A percentile compares a stretch with the other conserved stretches of the same genome.
phyloP scores from a whole-genome alignment of 768 basidiomycete species.

The Cyathus striatus region DNA sequence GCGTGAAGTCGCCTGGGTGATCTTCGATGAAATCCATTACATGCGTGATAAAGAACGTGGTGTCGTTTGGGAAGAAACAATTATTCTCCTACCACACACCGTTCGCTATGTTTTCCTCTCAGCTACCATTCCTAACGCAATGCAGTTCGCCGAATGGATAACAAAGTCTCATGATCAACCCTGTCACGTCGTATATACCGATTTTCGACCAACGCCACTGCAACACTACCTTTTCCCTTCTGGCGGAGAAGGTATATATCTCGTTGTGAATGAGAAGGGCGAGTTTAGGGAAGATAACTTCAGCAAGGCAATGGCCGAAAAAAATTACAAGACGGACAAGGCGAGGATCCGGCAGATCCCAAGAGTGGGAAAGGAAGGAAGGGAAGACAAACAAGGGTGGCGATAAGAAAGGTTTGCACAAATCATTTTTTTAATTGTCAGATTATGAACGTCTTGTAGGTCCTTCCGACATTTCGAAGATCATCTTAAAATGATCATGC shows the following conservation, averaged over 20 bases:
- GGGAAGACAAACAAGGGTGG: slow-evolving; percentile 89
- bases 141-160: slow-evolving; percentile 99
- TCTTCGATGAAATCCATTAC: slow-evolving; percentile 99
- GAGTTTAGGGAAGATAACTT: slow-evolving; percentile 98
- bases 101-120: slow-evolving; percentile 99
- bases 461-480: slow-evolving; percentile 91
- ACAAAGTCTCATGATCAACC: slow-evolving; percentile 96
- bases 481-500: slow-evolving; percentile 98
- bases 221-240: slow-evolving; percentile 98
- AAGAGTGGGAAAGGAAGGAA: slow-evolving; percentile 81
- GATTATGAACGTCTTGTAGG: slow-evolving; percentile 38
- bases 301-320: slow-evolving; percentile 92
- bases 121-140: slow-evolving; percentile 97
- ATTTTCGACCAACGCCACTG: slow-evolving; percentile 95
- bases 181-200: slow-evolving; percentile 98
- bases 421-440: not conserved
- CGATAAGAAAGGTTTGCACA: slow-evolving; percentile 66
- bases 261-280: slow-evolving; percentile 98
- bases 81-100: slow-evolving; percentile 92
- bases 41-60: slow-evolving; percentile 99
- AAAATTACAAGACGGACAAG: slow-evolving; percentile 73
- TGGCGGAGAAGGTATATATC: slow-evolving; percentile 93
- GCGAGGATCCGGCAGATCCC: slow-evolving; percentile 90
- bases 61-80: slow-evolving; percentile 99
- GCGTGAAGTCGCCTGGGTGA: slow-evolving; percentile 99